A percentile compares a stretch with the other conserved stretches of the same genome.
Evolutionary conservation across 2,329 filamentous ascomycete species (phyloP).

Genomic region (Fusarium sterilihyphosum): DNA sequence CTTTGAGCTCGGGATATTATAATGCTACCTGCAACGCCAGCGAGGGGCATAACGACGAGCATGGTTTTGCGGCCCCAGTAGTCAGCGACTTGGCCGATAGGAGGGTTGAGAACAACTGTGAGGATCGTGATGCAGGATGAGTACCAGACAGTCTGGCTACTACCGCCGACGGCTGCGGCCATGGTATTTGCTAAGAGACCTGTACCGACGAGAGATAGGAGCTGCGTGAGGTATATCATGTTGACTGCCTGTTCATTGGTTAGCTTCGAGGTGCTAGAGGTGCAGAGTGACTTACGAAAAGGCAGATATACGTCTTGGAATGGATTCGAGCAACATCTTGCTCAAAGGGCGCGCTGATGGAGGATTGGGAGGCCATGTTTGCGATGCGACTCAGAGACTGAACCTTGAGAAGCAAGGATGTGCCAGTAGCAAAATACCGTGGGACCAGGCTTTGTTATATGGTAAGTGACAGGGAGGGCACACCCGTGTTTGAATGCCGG

Average conservation of each 20-base stretch:
- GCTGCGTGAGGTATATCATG: not conserved
- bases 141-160: not conserved
- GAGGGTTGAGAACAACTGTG: not conserved
- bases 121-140: not conserved
- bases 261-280: not conserved
- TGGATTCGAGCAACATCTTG: not conserved
- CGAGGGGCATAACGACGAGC: not conserved
- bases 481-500: not conserved
- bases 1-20: not conserved
- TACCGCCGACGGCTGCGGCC: not conserved
- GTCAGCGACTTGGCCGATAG: not conserved
- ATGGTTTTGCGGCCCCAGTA: not conserved
- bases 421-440: not conserved
- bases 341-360: not conserved
- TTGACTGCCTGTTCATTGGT: not conserved
- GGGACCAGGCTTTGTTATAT: not conserved
- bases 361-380: not conserved
- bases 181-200: not conserved
- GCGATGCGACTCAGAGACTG: not conserved
- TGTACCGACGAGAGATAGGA: not conserved
- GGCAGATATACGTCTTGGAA: not conserved
- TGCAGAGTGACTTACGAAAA: not conserved
- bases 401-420: not conserved
- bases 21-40: not conserved
- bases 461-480: not conserved